phyloP scores from a whole-genome alignment of 75 land plant genomes.

The Adiantum capillusveneris region DNA sequence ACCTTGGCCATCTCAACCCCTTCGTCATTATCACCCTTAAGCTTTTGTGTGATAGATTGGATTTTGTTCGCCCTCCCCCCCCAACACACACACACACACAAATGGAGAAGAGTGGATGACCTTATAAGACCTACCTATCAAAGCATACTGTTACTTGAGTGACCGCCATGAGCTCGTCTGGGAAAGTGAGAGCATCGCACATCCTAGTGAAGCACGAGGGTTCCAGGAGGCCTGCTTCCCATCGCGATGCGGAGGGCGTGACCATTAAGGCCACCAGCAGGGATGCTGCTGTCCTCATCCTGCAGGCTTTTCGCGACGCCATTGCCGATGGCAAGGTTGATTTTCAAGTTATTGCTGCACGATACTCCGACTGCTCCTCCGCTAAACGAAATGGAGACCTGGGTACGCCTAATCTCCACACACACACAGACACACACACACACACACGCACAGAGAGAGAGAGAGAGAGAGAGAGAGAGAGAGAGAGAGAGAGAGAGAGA shows the following conservation, averaged over 20 bases:
- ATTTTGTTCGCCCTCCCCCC: too few species aligned
- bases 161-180: conserved; percentile 8
- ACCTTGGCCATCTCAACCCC: too few species aligned
- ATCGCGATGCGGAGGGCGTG: conserved; percentile 77
- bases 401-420: conserved; percentile 27
- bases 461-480: too few species aligned
- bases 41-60: too few species aligned
- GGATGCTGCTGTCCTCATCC: conserved; percentile 54
- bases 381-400: conserved; percentile 96
- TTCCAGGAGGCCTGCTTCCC: conserved; percentile 68
- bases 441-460: too few species aligned
- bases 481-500: too few species aligned
- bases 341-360: conserved; percentile 63
- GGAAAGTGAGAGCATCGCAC: conserved; percentile 80
- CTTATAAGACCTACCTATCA: too few species aligned
- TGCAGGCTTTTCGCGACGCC: conserved; percentile 48
- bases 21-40: too few species aligned
- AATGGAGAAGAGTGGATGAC: too few species aligned
- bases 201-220: conserved; percentile 91
- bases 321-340: conserved; percentile 58
- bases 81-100: too few species aligned
- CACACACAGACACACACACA: too few species aligned
- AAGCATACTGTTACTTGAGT: too few species aligned
- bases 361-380: conserved; percentile 72
- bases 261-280: conserved; percentile 55